phyloP scores from a whole-genome alignment of 2,329 filamentous ascomycete genomes.

The Ascochyta pisi region DNA sequence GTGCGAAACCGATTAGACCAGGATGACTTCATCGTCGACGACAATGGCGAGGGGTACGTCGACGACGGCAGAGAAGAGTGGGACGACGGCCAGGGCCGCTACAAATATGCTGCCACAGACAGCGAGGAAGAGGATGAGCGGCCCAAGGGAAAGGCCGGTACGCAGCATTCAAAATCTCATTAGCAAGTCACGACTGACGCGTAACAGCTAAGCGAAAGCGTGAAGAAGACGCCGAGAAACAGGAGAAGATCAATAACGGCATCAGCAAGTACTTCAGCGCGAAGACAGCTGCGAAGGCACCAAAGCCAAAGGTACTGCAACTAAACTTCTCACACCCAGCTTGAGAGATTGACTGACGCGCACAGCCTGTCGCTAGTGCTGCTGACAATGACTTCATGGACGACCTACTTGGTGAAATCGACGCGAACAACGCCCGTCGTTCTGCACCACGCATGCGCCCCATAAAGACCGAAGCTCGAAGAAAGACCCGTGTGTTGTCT shows the following conservation, averaged over 20 bases:
- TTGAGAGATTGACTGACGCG: conserved; percentile 26
- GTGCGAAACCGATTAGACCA: conserved; percentile 87
- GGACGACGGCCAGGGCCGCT: conserved; percentile 74
- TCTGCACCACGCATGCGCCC: conserved; percentile 63
- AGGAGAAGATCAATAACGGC: conserved; percentile 85
- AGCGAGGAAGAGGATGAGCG: conserved; percentile 78
- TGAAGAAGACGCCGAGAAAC: conserved; percentile 83
- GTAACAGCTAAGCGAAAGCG: conserved; percentile 79
- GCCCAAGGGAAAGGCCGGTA: conserved; percentile 67
- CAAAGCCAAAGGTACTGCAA: conserved; percentile 78
- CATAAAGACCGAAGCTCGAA: conserved; percentile 76
- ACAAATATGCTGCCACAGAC: conserved; percentile 66
- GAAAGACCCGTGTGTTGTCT: conserved; percentile 81
- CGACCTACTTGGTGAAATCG: conserved; percentile 84
- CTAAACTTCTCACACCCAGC: too few species aligned
- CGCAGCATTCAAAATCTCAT: background rate
- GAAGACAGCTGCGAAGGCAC: conserved; percentile 66
- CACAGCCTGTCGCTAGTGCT: conserved; percentile 75
- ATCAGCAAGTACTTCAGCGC: conserved; percentile 95
- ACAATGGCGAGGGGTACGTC: conserved; percentile 95
- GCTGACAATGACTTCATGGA: conserved; percentile 89
- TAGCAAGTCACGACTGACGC: conserved; percentile 25
- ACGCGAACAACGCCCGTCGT: conserved; percentile 72
- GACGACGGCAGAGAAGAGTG: conserved; percentile 85
- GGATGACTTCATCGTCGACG: conserved; percentile 98